phyloP scores from a whole-genome alignment of 768 basidiomycete species.

The Lepiota venenata region DNA sequence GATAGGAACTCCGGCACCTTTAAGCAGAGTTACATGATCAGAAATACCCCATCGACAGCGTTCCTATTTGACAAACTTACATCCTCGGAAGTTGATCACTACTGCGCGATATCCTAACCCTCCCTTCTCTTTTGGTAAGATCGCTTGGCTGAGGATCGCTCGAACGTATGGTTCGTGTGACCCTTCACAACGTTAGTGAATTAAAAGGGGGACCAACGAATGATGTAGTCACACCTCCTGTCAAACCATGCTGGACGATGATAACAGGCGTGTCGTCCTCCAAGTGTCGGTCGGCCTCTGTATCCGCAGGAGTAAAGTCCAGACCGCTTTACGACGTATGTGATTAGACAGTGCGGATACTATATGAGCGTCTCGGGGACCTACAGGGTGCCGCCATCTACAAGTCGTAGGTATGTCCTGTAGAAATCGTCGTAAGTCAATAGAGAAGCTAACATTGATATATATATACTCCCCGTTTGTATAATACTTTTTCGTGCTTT shows the following conservation, averaged over 20 bases:
- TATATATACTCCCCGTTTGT: constrained; percentile 41
- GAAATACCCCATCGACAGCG: constrained; percentile 6
- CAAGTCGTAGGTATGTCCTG: constrained; percentile 46
- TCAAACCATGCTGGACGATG: constrained; percentile 55
- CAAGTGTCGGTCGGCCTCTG: constrained; percentile 21
- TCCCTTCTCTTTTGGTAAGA: constrained; percentile 66
- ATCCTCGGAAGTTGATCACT: constrained; percentile 92
- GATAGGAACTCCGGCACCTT: constrained; percentile 83
- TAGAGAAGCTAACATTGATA: neutral
- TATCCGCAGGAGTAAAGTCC: constrained; percentile 55
- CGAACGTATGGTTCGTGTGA: constrained; percentile 91
- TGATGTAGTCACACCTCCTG: constrained; percentile 36
- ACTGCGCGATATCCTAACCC: constrained; percentile 89
- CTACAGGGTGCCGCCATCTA: constrained; percentile 67
- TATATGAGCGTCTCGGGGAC: constrained; percentile 15
- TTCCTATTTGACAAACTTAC: constrained; percentile 40
- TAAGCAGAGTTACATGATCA: constrained; percentile 13
- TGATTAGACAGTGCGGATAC: constrained; percentile 1
- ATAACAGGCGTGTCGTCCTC: constrained; percentile 47
- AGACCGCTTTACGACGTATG: constrained; percentile 43
- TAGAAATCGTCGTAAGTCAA: neutral
- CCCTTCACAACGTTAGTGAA: constrained; percentile 38
- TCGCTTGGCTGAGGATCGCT: constrained; percentile 72
- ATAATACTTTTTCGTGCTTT: constrained; percentile 49
- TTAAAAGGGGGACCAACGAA: neutral